phyloP scores from a whole-genome alignment of 768 basidiomycete species.

The Mycena indigotica region DNA sequence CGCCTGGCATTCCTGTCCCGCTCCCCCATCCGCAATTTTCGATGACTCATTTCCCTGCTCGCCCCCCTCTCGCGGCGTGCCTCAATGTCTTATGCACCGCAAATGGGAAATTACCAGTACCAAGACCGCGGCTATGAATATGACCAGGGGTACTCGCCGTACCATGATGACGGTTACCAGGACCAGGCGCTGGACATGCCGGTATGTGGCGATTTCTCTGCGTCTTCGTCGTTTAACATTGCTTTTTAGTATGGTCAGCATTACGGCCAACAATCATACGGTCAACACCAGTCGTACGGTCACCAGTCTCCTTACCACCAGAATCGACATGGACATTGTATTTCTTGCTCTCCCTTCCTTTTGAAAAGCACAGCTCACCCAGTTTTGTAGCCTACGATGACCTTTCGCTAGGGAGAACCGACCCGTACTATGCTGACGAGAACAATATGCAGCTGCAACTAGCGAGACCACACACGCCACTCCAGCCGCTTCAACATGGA shows the following conservation, averaged over 20 bases:
- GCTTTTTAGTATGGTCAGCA: background rate
- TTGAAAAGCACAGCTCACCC: constrained; percentile 1
- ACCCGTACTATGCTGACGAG: constrained; percentile 56
- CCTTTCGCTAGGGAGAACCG: constrained; percentile 37
- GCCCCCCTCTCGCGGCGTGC: constrained; percentile 26
- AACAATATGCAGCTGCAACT: constrained; percentile 39
- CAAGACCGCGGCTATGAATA: constrained; percentile 12
- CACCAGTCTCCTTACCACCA: background rate
- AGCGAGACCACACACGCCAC: constrained; percentile 34
- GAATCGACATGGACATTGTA: constrained; percentile 1
- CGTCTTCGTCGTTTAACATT: background rate
- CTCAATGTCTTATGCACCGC: constrained; percentile 29
- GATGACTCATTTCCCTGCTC: constrained; percentile 20
- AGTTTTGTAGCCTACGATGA: constrained; percentile 55
- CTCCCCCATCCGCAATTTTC: background rate
- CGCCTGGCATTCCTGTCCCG: background rate
- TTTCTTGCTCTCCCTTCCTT: background rate
- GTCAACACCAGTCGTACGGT: background rate
- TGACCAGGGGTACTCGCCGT: constrained; percentile 10
- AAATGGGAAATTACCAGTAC: constrained; percentile 6
- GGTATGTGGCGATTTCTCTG: background rate
- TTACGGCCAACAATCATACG: background rate
- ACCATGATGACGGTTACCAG: background rate
- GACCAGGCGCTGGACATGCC: background rate
- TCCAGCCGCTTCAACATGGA: constrained; percentile 31